Conservation (phyloP, 306 rosid species). For the Sicyos baderoa region DNA sequence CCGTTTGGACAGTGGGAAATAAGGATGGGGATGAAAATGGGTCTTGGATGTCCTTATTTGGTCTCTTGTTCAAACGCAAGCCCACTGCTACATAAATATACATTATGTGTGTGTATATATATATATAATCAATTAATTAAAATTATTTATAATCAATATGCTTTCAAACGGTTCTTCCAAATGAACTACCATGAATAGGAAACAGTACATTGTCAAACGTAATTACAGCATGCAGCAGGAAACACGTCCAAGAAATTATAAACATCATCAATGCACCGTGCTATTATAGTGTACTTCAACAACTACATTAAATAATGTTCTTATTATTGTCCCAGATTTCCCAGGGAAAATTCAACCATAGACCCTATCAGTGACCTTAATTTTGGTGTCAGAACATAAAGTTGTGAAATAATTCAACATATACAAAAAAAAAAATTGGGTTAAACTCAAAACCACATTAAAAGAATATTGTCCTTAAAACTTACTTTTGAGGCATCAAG, state of each 20-base stretch:
- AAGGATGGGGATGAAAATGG: too few species aligned
- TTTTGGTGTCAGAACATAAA: not conserved
- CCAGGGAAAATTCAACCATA: not conserved
- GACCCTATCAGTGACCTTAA: not conserved
- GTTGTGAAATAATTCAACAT: not conserved
- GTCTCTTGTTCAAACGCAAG: too few species aligned
- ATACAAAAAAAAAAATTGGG: not conserved
- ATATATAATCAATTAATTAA: too few species aligned
- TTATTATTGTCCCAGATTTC: not conserved
- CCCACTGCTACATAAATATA: too few species aligned
- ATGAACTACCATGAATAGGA: not conserved
- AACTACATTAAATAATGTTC: not conserved
- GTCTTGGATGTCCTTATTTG: too few species aligned
- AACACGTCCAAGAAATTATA: slow-evolving; percentile 5
- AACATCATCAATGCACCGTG: not conserved
- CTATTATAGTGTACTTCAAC: slow-evolving; percentile 2
- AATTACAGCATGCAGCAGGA: not conserved
- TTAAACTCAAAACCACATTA: not conserved
- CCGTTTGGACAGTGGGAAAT: too few species aligned
- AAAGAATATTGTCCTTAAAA: slow-evolving; percentile 5
- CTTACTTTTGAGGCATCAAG: slow-evolving; percentile 98
- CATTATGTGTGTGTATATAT: too few species aligned
- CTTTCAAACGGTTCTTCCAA: too few species aligned
- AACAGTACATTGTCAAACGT: not conserved
- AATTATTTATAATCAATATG: too few species aligned